Percentiles rank a stretch among this genome's conserved stretches.
phyloP scores from a whole-genome alignment of 345 rosid species.

The Lagerstroemia speciosa region DNA sequence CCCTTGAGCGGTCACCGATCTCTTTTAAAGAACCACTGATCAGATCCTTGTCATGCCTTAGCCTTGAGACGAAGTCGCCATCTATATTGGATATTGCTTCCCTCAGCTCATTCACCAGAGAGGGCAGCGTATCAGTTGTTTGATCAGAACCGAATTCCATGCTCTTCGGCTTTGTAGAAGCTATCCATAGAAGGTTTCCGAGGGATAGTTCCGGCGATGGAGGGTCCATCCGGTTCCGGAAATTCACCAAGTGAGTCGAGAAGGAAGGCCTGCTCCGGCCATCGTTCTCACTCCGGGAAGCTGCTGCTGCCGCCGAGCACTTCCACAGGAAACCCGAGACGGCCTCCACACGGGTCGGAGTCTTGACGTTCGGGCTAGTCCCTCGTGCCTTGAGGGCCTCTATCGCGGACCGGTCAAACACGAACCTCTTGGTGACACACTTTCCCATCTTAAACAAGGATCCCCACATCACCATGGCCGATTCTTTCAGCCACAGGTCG shows the following conservation, averaged over 20 bases:
- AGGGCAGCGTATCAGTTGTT: background rate
- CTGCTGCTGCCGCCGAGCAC: constrained; percentile 13
- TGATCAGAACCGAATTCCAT: background rate
- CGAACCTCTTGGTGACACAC: constrained; percentile 24
- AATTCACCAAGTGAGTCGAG: background rate
- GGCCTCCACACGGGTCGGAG: constrained; percentile 24
- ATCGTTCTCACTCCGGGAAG: background rate
- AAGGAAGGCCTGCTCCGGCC: constrained; percentile 27
- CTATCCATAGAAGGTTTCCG: background rate
- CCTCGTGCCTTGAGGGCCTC: constrained; percentile 16
- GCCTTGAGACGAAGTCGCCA: background rate
- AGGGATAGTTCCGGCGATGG: background rate
- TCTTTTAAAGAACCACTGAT: background rate
- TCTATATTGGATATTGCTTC: background rate
- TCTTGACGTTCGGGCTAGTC: background rate
- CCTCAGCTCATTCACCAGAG: background rate
- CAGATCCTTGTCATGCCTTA: background rate
- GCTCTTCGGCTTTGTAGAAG: background rate
- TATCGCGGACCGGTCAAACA: constrained; percentile 23
- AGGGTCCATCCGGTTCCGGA: background rate
- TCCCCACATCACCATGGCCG: constrained; percentile 19
- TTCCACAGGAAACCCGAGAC: constrained; percentile 37
- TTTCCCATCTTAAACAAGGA: constrained; percentile 25
- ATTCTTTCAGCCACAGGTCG: constrained; percentile 25
- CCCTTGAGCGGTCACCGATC: background rate